These are phyloP conservation scores for Tuber melanosporum DNA, from an alignment of 495 filamentous ascomycete species.

Conservation along the genomic window DNA sequence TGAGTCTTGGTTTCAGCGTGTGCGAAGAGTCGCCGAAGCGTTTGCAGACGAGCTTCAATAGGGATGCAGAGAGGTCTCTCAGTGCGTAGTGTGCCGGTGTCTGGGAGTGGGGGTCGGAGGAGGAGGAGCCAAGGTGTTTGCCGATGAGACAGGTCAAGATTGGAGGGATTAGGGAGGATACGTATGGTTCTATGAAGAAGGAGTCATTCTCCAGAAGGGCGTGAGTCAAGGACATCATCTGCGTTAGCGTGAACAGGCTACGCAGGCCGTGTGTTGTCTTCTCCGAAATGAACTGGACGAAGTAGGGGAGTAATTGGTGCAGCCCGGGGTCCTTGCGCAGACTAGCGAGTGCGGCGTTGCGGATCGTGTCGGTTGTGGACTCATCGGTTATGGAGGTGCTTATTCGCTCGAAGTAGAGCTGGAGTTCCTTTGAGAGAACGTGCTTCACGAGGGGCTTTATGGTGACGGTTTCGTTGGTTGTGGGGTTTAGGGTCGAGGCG, in stretches of 20 bases:
- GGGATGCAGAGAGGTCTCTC: slow-evolving; percentile 72
- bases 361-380: slow-evolving; percentile 61
- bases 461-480: slow-evolving; percentile 61
- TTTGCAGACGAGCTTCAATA: slow-evolving; percentile 64
- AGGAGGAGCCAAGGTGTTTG: slow-evolving; percentile 63
- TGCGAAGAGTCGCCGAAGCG: slow-evolving; percentile 70
- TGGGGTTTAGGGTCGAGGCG: slow-evolving; percentile 44
- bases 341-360: slow-evolving; percentile 74
- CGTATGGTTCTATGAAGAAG: slow-evolving; percentile 85
- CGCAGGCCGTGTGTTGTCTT: slow-evolving; percentile 88
- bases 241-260: slow-evolving; percentile 73
- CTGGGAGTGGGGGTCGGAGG: slow-evolving; percentile 44
- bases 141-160: slow-evolving; percentile 87
- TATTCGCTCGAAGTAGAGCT: slow-evolving; percentile 95
- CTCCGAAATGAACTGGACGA: slow-evolving; percentile 86
- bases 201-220: slow-evolving; percentile 74
- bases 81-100: slow-evolving; percentile 65
- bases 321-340: slow-evolving; percentile 80
- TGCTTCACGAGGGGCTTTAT: slow-evolving; percentile 92
- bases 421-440: slow-evolving; percentile 85
- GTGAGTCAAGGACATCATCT: slow-evolving; percentile 81
- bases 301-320: slow-evolving; percentile 92
- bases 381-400: slow-evolving; percentile 79
- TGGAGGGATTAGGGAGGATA: slow-evolving; percentile 75
- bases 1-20: slow-evolving; percentile 77